Conservation (phyloP, 2,329 filamentous ascomycete species). For the Venturia carpophila region DNA sequence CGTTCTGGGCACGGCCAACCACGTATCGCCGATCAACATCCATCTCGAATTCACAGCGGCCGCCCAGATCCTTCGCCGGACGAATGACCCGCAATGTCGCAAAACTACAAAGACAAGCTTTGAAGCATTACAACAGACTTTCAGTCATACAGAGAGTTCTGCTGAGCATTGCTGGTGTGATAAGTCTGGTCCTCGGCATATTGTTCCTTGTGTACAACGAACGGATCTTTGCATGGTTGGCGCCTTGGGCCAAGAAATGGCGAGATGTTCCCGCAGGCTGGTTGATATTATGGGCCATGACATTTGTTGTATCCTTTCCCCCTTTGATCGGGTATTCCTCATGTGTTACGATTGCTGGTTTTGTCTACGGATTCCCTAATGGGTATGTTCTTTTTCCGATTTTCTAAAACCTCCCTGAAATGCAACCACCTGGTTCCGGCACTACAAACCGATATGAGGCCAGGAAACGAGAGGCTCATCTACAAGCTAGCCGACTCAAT, state of each 20-base stretch:
- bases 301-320: slow-evolving; percentile 73
- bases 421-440: background rate
- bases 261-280: slow-evolving; percentile 63
- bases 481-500: background rate
- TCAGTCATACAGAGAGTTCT: slow-evolving; percentile 55
- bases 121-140: slow-evolving; percentile 43
- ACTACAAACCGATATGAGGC: background rate
- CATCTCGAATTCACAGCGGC: slow-evolving; percentile 15
- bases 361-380: slow-evolving; percentile 63
- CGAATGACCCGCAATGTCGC: slow-evolving; percentile 24
- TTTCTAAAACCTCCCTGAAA: background rate
- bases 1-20: slow-evolving; percentile 12
- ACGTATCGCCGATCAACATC: slow-evolving; percentile 16
- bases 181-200: slow-evolving; percentile 50
- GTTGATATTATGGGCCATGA: slow-evolving; percentile 65
- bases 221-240: slow-evolving; percentile 66
- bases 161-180: slow-evolving; percentile 44
- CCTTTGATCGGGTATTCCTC: slow-evolving; percentile 83
- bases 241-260: slow-evolving; percentile 69
- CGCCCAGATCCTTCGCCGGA: slow-evolving; percentile 9
- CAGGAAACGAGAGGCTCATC: slow-evolving; percentile 31
- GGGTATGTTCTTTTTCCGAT: slow-evolving; percentile 44
- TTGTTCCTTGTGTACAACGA: slow-evolving; percentile 72
- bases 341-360: slow-evolving; percentile 60
- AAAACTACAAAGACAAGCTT: slow-evolving; percentile 23